Evolutionary conservation across 441 rosid genomes (phyloP), one percentile per base, ranked within the genome.

Genomic region (Raphanus hybrid): DNA sequence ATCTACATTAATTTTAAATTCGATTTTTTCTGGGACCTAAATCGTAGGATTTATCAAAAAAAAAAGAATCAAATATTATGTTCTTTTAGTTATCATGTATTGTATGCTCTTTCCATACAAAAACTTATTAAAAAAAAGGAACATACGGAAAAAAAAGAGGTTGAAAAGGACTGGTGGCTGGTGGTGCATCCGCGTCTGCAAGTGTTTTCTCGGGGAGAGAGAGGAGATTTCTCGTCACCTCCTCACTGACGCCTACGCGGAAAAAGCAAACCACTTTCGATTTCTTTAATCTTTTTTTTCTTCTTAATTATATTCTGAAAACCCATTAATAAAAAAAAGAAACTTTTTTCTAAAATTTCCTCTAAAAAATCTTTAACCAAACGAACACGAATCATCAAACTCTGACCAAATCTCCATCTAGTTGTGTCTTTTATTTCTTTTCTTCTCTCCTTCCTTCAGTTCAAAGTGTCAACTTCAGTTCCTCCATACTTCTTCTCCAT

Each of bases 391-490:
- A 79, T 74, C 75, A 70, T 79, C 78, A 64, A 62, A 64, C 34
- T 74, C 70, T 79, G 78, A 74, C 82, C 48, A 79, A 1, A 55
- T 68, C 78, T 54, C 41, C 37, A 71, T 41, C 66, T 71, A 1
- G 50, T 60, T 60, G 39, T 67, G 57, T 64, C 50, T 43, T n/a
- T 45, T 73, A 8, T 39, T 72, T 75, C 39, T 35, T 14, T 45
- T 14, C 20, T 54, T 37, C 14, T 20, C 26, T 45, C 64, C 18
- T 20, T 48, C 71, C 34, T 60, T 64, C 77, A 67, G 67, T 81
- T 82, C 83, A 64, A 54, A 70, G 18, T 70, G 71, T 70, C 70
- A 67, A 64, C 85, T 79, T 79, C 82, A 79, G 67, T 85, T 75
- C 74, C 23, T 73, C 64, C 59, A 41, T 52, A 52, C 26, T 69